phyloP scores from a whole-genome alignment of 208 protist species.

The Vickermania ingenoplastis region DNA sequence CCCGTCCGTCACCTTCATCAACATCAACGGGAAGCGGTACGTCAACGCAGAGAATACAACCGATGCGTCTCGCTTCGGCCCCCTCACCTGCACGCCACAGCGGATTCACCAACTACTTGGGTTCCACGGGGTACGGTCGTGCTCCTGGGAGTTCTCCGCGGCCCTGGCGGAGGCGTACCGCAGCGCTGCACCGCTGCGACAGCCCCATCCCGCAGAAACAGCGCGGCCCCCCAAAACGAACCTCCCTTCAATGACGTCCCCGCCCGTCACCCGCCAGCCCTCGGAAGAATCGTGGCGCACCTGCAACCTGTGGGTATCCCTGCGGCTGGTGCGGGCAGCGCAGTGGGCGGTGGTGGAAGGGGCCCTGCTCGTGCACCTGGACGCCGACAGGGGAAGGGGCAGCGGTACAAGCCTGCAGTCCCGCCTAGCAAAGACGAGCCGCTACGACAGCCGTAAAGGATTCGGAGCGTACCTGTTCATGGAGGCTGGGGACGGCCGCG shows the following conservation, averaged over 20 bases:
- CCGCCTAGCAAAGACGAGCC: neutral
- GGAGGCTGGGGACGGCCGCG: neutral
- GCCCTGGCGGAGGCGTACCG: conserved; percentile 10
- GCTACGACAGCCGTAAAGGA: neutral
- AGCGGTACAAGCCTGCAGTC: neutral
- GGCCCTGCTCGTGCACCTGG: neutral
- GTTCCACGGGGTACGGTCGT: conserved; percentile 4
- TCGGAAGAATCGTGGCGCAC: neutral
- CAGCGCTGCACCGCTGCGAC: neutral
- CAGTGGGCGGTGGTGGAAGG: conserved; percentile 1
- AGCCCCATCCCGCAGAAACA: too few relatives aligned
- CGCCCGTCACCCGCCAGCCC: neutral
- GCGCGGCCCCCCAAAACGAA: too few relatives aligned
- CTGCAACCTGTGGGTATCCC: neutral
- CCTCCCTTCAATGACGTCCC: neutral
- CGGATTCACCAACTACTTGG: conserved; percentile 16
- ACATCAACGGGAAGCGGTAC: conserved; percentile 2
- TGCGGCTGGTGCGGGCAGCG: neutral
- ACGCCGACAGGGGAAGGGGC: neutral
- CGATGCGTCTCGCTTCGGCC: conserved; percentile 27
- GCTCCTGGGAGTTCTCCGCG: conserved; percentile 14
- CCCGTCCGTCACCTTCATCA: conserved; percentile 5
- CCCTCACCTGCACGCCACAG: conserved; percentile 15
- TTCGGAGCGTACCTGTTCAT: neutral
- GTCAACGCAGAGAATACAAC: conserved; percentile 30